Percentiles rank a stretch among this genome's conserved stretches.
Evolutionary conservation across 2,329 filamentous ascomycete genomes (phyloP).

Genomic region (Microascus cirrosus): DNA sequence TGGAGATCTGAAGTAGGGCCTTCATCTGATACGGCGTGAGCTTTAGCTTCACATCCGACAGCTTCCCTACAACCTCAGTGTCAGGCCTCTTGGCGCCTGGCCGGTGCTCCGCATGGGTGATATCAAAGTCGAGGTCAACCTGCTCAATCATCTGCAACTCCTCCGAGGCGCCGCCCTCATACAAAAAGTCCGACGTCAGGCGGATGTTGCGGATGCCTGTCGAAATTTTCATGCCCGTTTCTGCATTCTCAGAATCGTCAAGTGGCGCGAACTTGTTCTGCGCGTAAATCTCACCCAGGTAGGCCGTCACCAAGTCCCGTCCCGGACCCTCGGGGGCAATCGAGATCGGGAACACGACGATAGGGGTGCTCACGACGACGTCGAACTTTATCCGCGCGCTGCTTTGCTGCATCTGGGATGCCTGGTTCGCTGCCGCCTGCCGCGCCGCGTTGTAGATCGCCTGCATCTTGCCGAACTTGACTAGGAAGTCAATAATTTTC

Average conservation of each 20-base stretch:
- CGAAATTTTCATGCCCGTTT: slow-evolving; percentile 78
- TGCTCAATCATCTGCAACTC: slow-evolving; percentile 96
- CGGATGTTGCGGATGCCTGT: slow-evolving; percentile 88
- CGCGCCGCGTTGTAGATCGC: slow-evolving; percentile 95
- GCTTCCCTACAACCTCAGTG: slow-evolving; percentile 77
- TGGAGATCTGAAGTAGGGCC: slow-evolving; percentile 77
- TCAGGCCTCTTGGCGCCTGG: slow-evolving; percentile 70
- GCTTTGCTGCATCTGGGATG: slow-evolving; percentile 84
- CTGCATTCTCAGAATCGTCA: slow-evolving; percentile 61
- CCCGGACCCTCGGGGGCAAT: slow-evolving; percentile 30
- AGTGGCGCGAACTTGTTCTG: slow-evolving; percentile 85
- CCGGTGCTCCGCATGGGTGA: slow-evolving; percentile 84
- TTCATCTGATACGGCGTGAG: slow-evolving; percentile 87
- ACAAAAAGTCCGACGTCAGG: slow-evolving; percentile 82
- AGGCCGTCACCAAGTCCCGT: slow-evolving; percentile 79
- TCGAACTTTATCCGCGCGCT: slow-evolving; percentile 90
- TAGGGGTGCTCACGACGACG: slow-evolving; percentile 85
- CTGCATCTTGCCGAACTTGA: slow-evolving; percentile 99
- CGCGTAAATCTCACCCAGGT: slow-evolving; percentile 93
- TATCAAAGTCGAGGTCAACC: slow-evolving; percentile 84
- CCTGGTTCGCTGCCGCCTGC: slow-evolving; percentile 87
- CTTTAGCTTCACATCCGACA: slow-evolving; percentile 87
- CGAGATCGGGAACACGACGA: slow-evolving; percentile 82
- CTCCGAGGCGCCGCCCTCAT: slow-evolving; percentile 58
- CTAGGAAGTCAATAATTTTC: slow-evolving; percentile 94